Evolutionary conservation across 352 stramenopile species (phyloP).

Genomic region (Plasmopara muralis): DNA sequence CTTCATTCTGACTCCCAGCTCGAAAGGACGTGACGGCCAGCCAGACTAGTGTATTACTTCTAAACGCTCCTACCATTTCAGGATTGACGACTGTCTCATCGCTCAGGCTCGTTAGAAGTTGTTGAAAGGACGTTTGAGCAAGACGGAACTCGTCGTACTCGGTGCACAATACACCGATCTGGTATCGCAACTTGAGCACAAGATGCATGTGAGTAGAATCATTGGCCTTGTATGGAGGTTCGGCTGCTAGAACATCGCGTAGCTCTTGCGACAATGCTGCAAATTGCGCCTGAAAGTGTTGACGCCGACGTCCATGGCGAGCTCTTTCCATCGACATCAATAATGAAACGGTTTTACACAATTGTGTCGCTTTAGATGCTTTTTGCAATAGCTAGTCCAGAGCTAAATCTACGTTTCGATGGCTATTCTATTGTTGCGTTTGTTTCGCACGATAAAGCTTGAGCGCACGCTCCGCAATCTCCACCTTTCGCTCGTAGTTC

Average conservation of each 20-base stretch:
- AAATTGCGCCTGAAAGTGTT: conserved; percentile 31
- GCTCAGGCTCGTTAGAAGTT: conserved; percentile 17
- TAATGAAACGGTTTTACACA: conserved; percentile 1
- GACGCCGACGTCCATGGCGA: conserved; percentile 16
- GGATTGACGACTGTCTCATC: conserved; percentile 1
- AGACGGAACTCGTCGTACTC: conserved; percentile 26
- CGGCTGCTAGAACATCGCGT: conserved; percentile 4
- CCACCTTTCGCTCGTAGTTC: conserved; percentile 91
- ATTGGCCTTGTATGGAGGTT: conserved; percentile 6
- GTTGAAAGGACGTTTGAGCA: conserved; percentile 33
- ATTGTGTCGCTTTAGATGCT: neutral
- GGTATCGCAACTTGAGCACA: conserved; percentile 24
- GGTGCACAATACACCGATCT: conserved; percentile 30
- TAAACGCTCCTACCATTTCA: conserved; percentile 18
- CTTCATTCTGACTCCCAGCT: conserved; percentile 23
- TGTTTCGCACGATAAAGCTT: conserved; percentile 38
- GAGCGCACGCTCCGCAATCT: conserved; percentile 85
- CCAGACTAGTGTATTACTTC: conserved; percentile 34
- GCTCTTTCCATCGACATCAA: conserved; percentile 23
- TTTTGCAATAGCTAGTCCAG: too few relatives aligned
- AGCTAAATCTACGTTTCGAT: too few relatives aligned
- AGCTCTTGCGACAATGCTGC: conserved; percentile 21
- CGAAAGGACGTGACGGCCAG: conserved; percentile 29
- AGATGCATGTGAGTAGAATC: conserved; percentile 8
- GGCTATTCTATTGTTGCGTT: conserved; percentile 1